A percentile compares a stretch with the other conserved stretches of the same genome.
Conservation (phyloP, 176 grass and related monocot species). For the Calamus simplicifolius region DNA sequence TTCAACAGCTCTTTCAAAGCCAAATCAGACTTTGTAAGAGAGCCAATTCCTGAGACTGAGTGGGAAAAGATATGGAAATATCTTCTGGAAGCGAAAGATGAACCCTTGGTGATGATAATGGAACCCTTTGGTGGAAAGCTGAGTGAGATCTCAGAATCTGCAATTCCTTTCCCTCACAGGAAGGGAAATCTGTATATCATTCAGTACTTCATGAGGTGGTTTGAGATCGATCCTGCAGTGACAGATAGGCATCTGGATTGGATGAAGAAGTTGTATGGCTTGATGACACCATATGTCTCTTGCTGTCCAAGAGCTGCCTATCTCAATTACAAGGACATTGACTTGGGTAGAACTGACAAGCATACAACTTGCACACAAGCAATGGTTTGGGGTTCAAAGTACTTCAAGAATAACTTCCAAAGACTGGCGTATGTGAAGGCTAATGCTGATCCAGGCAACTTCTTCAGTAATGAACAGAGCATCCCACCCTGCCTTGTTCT, state of each 20-base stretch:
- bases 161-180: conserved; percentile 30
- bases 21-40: conserved; percentile 33
- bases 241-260: conserved; percentile 15
- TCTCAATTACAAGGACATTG: no score
- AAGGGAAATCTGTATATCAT: conserved; percentile 35
- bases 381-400: no score
- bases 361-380: no score
- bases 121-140: conserved; percentile 27
- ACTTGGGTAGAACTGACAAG: no score
- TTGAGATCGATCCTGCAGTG: neutral
- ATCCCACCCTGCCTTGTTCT: no score
- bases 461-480: no score
- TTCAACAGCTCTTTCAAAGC: conserved; percentile 6
- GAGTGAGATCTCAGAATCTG: conserved; percentile 17
- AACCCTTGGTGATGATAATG: neutral
- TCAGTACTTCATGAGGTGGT: conserved; percentile 23
- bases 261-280: conserved; percentile 23
- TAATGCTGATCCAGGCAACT: no score
- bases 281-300: conserved; percentile 37
- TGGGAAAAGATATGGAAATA: conserved; percentile 26
- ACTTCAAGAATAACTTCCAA: no score
- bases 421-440: no score
- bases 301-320: no score
- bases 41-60: conserved; percentile 7
- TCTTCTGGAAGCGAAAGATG: conserved; percentile 1